phyloP scores from a whole-genome alignment of 441 rosid genomes.

The Pelargonium myrrhifolium region DNA sequence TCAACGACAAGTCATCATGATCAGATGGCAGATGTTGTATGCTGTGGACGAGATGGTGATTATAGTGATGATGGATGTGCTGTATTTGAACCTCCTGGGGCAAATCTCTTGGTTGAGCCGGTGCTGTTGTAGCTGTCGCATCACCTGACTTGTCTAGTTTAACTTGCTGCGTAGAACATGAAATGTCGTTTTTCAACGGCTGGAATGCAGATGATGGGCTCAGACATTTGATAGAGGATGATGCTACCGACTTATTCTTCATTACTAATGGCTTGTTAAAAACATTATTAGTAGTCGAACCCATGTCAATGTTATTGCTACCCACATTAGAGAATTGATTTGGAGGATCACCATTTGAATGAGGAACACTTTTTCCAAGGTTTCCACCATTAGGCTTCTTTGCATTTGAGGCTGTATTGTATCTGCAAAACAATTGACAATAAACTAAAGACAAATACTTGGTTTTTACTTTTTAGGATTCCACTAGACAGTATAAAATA shows the following conservation, averaged over 20 bases:
- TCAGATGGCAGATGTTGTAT: conserved; percentile 23
- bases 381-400: conserved; percentile 49
- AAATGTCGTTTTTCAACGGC: conserved; percentile 26
- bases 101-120: conserved; percentile 19
- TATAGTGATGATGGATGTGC: conserved; percentile 21
- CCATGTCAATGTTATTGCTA: conserved; percentile 47
- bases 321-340: conserved; percentile 54
- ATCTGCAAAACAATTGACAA: conserved; percentile 33
- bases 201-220: conserved; percentile 37
- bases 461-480: neutral
- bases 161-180: conserved; percentile 21
- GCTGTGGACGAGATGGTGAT: conserved; percentile 23
- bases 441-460: neutral
- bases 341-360: conserved; percentile 32
- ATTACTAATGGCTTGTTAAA: conserved; percentile 31
- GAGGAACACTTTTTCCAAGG: conserved; percentile 53
- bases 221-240: conserved; percentile 34
- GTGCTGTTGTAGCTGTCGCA: conserved; percentile 14
- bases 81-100: conserved; percentile 27
- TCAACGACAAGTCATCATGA: conserved; percentile 26
- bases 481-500: neutral
- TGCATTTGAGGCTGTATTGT: conserved; percentile 44
- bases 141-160: conserved; percentile 27
- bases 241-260: conserved; percentile 29
- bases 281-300: conserved; percentile 27